phyloP scores from a whole-genome alignment of 495 filamentous ascomycete genomes.

The Saxispiralis lemnorum region DNA sequence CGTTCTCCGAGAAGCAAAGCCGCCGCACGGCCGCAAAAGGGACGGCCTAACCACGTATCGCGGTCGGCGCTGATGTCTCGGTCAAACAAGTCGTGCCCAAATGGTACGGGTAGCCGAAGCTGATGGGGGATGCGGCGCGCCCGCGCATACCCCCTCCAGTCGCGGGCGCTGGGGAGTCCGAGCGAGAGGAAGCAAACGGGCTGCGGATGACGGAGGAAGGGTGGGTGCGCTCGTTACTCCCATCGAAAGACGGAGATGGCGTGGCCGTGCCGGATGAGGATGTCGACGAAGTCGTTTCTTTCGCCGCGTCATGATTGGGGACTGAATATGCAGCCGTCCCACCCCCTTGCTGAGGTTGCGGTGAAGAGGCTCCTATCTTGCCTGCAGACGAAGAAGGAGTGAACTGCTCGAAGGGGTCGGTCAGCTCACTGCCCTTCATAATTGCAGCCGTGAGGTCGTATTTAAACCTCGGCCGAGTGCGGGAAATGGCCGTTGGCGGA shows the following conservation, averaged over 20 bases:
- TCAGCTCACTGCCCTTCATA: constrained; percentile 17
- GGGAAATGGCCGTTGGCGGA: constrained; percentile 17
- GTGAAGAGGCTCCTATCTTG: constrained; percentile 16
- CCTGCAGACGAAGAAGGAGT: constrained; percentile 12
- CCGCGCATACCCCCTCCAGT: constrained; percentile 18
- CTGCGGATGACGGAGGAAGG: constrained; percentile 7
- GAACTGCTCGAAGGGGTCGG: constrained; percentile 17
- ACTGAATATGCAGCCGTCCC: constrained; percentile 3
- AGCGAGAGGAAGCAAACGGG: constrained; percentile 19
- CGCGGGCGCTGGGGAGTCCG: constrained; percentile 20
- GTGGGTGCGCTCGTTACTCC: constrained; percentile 13
- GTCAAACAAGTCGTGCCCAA: constrained; percentile 5
- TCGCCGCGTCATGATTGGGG: constrained; percentile 12
- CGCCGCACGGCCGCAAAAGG: no score
- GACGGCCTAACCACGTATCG: constrained; percentile 14
- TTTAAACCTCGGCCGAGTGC: constrained; percentile 7
- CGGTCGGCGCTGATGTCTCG: constrained; percentile 10
- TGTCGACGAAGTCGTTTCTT: constrained; percentile 4
- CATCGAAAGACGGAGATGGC: constrained; percentile 14
- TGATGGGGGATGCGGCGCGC: constrained; percentile 16
- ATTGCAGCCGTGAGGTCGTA: not conserved
- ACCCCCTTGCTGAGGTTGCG: constrained; percentile 3
- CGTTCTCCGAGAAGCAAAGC: no score
- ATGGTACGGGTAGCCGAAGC: constrained; percentile 21
- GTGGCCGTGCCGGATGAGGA: constrained; percentile 17